Base-by-base conservation (phyloP, 2,329 filamentous ascomycete genomes). In the Fusarium protoensiforme region DNA sequence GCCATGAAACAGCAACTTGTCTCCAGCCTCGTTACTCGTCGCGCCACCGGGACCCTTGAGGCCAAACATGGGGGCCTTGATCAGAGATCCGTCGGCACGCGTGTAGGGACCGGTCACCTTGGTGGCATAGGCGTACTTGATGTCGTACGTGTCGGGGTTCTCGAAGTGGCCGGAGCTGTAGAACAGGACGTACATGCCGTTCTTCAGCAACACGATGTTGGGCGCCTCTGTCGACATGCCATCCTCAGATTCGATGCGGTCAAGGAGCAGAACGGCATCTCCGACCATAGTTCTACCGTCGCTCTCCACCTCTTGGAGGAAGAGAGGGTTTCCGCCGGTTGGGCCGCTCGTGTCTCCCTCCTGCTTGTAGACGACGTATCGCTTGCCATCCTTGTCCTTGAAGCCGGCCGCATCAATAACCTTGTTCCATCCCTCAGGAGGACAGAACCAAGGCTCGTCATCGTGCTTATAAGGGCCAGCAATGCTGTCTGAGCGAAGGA, bases 151-250 rank as follows among this genome's bases (percentile, higher is more conserved):
- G 6, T 51, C 27, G 18, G 43, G 39, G 20, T 69, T 54, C 0
- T 63, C 53, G 10, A 69, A 69, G n/a, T 60, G 24, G 6, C 68
- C 60, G 6, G 65, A 60, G 60, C 67, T 69, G 6, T 64, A 69
- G 60, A 69, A 69, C 4, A 69, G 7, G 1, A 69, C 60, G 0
- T 69, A 69, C 35, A 54, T 64, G 1, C 67, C 65, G 4, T 56
- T 69, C 11, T 56, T 51, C 1, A 69, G n/a, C 0, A 35, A 20
- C 1, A 69, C 61, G 3, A 69, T 60, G 20, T 69, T 69, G 18
- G 65, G 67, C 3, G 67, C 65, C 29, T 69, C 67, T 0, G 68
- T 36, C 0, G 64, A 61, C 4, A 60, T 36, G 0, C 66, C 67
- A 1, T 69, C 67, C 18, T 69, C 60, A 7, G 46, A 48, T 2